Evolutionary conservation across 2,329 filamentous ascomycete genomes (phyloP), one percentile per base, ranked within the genome.

Genomic region (Penicillium paneum): DNA sequence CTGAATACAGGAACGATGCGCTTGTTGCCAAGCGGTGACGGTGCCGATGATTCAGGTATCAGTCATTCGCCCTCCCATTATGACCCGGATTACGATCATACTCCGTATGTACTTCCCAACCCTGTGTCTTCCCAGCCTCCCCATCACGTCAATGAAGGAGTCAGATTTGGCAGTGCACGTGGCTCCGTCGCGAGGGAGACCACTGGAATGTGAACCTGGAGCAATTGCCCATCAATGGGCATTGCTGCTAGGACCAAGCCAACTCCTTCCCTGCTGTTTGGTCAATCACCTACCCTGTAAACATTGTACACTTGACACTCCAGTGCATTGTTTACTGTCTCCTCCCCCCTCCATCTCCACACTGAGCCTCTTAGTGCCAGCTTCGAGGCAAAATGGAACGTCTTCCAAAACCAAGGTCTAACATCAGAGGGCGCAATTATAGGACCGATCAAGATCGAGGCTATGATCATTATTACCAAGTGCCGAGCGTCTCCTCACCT

Each of bases 1-100:
- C 68, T 67, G 12, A 70, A 73, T 64, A 69, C 70, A 24, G 66
- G 73, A 8, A 76, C 77, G 0, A 75, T 79, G 74, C 72, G 77
- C 35, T 62, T 80, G 55, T 62, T 80, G 28, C 76, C 76, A 6
- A 70, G 65, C 31, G 64, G 70, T 11, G 69, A 73, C 29, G 61
- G 71, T 15, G 72, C 76, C 28, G 65, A 67, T 31, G 68, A 71
- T 38, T 31, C 67, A 54, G 62, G 64, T 52, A 64, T 63, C 45
- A 65, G 64, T 40, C 49, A 63, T 36, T 64, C 71, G 13, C 59
- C 63, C 31, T 68, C 64, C 36, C 64, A 67, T 17, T 64, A 68
- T 51, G 68, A 65, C 17, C 57, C 67, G 7, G 58, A 55, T 29
- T 66, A 65, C 42, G 54, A 58, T 31, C 62, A 66, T 35, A 71